Conservation (phyloP, 768 basidiomycete species). For the Phaeotremella skinneri region DNA sequence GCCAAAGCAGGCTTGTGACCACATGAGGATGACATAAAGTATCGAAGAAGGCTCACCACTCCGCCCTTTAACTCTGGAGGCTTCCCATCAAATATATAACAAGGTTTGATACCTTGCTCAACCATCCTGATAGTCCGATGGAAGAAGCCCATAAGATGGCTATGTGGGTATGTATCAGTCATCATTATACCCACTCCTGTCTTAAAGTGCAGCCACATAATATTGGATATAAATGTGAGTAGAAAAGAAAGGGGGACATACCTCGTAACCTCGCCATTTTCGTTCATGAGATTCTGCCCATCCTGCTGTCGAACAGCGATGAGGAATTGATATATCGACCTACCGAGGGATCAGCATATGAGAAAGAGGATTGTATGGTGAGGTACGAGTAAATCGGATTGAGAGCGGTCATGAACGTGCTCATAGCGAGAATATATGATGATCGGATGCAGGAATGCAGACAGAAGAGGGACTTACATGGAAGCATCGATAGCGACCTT, state of each 20-base stretch:
- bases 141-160: slow-evolving; percentile 98
- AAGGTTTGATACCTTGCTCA: slow-evolving; percentile 97
- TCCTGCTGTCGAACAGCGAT: slow-evolving; percentile 96
- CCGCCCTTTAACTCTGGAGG: slow-evolving; percentile 96
- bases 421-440: slow-evolving; percentile 11
- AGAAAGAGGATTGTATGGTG: too few species aligned
- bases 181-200: not conserved
- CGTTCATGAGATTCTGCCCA: slow-evolving; percentile 93
- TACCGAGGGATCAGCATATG: slow-evolving; percentile 60
- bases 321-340: slow-evolving; percentile 68
- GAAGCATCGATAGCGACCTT: slow-evolving; percentile 96
- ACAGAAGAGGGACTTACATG: slow-evolving; percentile 38
- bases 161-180: slow-evolving; percentile 29
- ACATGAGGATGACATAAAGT: not conserved
- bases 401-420: too few species aligned
- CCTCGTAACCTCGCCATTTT: slow-evolving; percentile 95
- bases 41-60: slow-evolving; percentile 65
- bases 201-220: not conserved
- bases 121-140: slow-evolving; percentile 96
- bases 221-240: not conserved
- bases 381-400: too few species aligned
- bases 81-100: slow-evolving; percentile 97
- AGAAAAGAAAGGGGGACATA: slow-evolving; percentile 34
- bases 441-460: not conserved
- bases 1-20: not conserved